A percentile compares a stretch with the other conserved stretches of the same genome.
These are phyloP conservation scores for Durio zibethinus DNA, from an alignment of 345 rosid genomes.

Conservation along the genomic window DNA sequence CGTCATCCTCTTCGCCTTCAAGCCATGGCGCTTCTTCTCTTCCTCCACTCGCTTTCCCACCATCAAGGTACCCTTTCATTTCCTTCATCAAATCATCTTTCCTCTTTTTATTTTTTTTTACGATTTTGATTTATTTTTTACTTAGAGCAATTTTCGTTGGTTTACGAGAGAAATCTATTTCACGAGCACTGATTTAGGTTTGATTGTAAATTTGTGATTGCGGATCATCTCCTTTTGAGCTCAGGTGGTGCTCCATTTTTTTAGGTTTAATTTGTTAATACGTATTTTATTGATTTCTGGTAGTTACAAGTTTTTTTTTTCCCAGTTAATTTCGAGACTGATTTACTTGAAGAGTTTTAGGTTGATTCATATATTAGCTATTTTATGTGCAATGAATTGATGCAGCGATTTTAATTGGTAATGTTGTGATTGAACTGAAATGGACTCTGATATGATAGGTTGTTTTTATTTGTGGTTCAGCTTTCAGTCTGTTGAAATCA, in stretches of 20 bases:
- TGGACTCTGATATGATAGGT: background rate
- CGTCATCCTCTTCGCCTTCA: conserved; percentile 65
- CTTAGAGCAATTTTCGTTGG: background rate
- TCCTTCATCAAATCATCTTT: background rate
- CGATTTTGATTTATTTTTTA: background rate
- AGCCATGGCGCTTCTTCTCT: conserved; percentile 78
- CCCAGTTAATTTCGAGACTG: background rate
- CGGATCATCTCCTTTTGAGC: background rate
- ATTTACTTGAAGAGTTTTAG: background rate
- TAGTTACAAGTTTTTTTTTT: background rate
- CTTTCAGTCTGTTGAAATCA: background rate
- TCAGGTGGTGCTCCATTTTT: background rate
- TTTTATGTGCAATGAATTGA: background rate
- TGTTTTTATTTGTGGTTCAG: background rate
- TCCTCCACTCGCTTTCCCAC: conserved; percentile 35
- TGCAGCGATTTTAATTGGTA: background rate
- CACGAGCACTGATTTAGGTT: background rate
- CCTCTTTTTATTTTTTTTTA: background rate
- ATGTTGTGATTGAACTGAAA: background rate
- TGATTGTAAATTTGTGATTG: background rate
- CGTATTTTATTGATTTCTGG: background rate
- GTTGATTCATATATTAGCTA: background rate
- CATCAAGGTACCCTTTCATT: conserved; percentile 44
- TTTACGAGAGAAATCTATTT: background rate
- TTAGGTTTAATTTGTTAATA: background rate